phyloP scores from a whole-genome alignment of 2,329 filamentous ascomycete species.

The Diplodia corticola region DNA sequence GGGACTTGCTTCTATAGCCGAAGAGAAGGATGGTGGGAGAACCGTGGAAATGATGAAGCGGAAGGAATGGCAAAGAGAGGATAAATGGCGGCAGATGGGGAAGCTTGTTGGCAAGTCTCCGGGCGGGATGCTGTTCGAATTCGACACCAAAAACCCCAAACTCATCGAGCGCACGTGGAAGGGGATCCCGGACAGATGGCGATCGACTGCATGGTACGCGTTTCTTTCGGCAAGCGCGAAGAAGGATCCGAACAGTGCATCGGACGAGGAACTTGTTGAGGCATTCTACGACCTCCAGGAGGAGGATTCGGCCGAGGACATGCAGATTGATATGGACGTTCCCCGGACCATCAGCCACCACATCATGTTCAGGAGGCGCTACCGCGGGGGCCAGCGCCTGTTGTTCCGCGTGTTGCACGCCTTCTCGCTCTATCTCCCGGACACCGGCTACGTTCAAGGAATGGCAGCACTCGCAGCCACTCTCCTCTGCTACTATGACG shows the following conservation, averaged over 20 bases:
- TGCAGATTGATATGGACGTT: conserved; percentile 96
- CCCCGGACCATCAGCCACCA: conserved; percentile 92
- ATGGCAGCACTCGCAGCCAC: conserved; percentile 95
- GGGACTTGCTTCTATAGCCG: conserved; percentile 43
- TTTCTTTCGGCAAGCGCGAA: conserved; percentile 80
- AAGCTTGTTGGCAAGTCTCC: conserved; percentile 31
- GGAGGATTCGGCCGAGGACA: conserved; percentile 79
- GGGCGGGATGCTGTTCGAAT: conserved; percentile 69
- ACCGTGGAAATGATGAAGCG: conserved; percentile 53
- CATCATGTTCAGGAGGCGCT: conserved; percentile 93
- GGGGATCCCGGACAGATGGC: conserved; percentile 95
- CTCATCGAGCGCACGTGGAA: conserved; percentile 94
- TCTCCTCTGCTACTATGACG: conserved; percentile 93
- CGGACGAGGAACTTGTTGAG: conserved; percentile 70
- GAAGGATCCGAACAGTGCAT: conserved; percentile 38
- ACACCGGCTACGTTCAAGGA: conserved; percentile 93
- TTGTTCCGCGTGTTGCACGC: conserved; percentile 91
- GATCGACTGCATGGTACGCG: conserved; percentile 89
- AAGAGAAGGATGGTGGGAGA: conserved; percentile 49
- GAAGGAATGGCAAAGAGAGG: conserved; percentile 62
- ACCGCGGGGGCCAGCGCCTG: conserved; percentile 83
- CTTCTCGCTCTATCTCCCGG: conserved; percentile 85
- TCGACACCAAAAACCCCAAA: conserved; percentile 75
- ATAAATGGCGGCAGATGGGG: conserved; percentile 70
- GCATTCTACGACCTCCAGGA: conserved; percentile 72